Evolutionary conservation across 495 filamentous ascomycete species (phyloP).

Genomic region (Schizothecium vesticola): DNA sequence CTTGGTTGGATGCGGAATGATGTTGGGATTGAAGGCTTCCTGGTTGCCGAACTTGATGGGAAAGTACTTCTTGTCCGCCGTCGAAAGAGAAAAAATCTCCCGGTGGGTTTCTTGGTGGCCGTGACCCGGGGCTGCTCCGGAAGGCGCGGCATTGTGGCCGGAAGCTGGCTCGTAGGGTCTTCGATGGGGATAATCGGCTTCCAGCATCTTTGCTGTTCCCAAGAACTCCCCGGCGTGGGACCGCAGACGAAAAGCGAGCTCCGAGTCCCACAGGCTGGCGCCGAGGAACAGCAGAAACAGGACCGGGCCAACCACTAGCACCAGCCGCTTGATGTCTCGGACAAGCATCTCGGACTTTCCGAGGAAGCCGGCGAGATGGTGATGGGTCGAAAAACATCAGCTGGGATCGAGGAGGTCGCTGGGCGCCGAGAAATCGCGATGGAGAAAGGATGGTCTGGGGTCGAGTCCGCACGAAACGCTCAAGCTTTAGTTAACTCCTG

Average conservation of each 20-base stretch:
- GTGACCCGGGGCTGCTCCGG: neutral
- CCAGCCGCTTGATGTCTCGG: conserved; percentile 28
- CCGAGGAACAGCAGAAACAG: conserved; percentile 22
- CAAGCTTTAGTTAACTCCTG: neutral
- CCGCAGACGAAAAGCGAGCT: neutral
- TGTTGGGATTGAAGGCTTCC: conserved; percentile 45
- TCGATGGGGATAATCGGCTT: neutral
- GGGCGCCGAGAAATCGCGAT: neutral
- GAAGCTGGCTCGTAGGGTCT: neutral
- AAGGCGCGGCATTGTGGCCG: neutral
- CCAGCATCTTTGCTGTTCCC: neutral
- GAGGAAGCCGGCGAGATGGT: neutral
- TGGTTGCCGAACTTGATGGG: conserved; percentile 36
- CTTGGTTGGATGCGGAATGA: conserved; percentile 45
- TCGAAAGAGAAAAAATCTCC: conserved; percentile 41
- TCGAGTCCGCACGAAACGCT: neutral
- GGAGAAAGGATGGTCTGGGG: neutral
- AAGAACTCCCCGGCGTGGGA: conserved; percentile 11
- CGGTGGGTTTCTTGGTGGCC: conserved; percentile 19
- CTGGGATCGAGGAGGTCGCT: neutral
- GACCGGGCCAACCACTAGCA: conserved; percentile 24
- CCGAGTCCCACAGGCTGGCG: conserved; percentile 17
- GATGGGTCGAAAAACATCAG: neutral
- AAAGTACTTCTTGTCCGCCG: conserved; percentile 37
- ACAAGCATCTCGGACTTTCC: conserved; percentile 23